These are phyloP conservation scores for Cephaloascus fragrans DNA, from an alignment of 805 yeast genomes.

Conservation along the genomic window DNA sequence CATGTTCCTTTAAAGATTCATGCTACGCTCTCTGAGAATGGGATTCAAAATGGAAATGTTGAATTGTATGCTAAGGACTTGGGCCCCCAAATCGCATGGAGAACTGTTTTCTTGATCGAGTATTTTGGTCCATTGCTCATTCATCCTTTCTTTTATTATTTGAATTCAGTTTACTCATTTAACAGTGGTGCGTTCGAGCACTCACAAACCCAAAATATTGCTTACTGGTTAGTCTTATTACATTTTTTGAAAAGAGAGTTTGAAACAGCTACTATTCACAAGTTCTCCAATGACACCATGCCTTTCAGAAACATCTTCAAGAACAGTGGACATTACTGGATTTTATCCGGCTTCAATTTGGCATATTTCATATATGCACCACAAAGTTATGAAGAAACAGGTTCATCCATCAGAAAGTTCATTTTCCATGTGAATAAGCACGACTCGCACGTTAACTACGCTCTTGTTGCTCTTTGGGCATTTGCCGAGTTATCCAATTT, in stretches of 20 bases:
- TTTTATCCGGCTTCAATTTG: conserved; percentile 62
- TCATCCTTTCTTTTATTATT: conserved; percentile 58
- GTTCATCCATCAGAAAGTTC: conserved; percentile 12
- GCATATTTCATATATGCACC: conserved; percentile 38
- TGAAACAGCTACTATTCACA: conserved; percentile 79
- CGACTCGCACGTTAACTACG: conserved; percentile 15
- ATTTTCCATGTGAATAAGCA: conserved; percentile 37
- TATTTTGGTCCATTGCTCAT: conserved; percentile 83
- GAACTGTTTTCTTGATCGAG: conserved; percentile 80
- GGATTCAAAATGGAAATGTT: conserved; percentile 24
- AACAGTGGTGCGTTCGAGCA: conserved; percentile 25
- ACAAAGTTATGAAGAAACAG: conserved; percentile 7
- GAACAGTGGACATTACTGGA: conserved; percentile 88
- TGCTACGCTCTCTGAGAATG: conserved; percentile 36
- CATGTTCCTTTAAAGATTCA: conserved; percentile 35
- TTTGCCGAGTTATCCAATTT: conserved; percentile 67
- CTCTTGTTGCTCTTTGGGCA: conserved; percentile 35
- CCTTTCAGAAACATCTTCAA: conserved; percentile 81
- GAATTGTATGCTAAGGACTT: conserved; percentile 70
- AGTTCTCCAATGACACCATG: conserved; percentile 86
- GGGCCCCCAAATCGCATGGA: conserved; percentile 91
- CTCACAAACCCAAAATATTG: conserved; percentile 41
- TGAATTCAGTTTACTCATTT: conserved; percentile 18
- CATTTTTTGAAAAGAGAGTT: conserved; percentile 85
- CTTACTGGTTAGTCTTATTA: conserved; percentile 47